phyloP scores from a whole-genome alignment of 139 green algal species.

The Chlorella sp. region DNA sequence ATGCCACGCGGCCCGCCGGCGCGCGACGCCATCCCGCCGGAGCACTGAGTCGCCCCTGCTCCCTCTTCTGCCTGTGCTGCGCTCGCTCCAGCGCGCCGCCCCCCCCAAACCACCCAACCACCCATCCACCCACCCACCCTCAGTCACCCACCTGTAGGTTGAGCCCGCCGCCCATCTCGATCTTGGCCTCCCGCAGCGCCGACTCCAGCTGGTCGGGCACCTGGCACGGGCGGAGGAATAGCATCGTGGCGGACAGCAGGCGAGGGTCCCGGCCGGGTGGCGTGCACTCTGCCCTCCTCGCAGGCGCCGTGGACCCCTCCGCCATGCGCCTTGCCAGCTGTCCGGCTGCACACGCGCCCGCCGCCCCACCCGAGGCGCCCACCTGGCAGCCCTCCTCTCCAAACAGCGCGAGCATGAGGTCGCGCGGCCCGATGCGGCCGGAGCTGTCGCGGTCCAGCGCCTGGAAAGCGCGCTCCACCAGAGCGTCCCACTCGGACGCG shows the following conservation, averaged over 20 bases:
- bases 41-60: not conserved
- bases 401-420: conserved; percentile 51
- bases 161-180: not conserved
- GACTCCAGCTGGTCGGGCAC: conserved; percentile 1
- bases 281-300: not conserved
- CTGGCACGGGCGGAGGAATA: not conserved
- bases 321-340: not conserved
- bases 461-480: conserved; percentile 50
- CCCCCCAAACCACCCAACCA: too few relatives aligned
- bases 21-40: too few relatives aligned
- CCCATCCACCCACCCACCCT: too few relatives aligned
- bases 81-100: not conserved
- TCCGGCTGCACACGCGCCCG: not conserved
- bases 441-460: conserved; percentile 51
- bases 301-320: not conserved
- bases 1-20: not conserved
- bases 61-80: not conserved
- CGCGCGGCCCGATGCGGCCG: conserved; percentile 45
- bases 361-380: too few relatives aligned
- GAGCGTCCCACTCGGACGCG: conserved; percentile 33
- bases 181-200: not conserved
- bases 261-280: not conserved
- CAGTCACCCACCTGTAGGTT: too few relatives aligned
- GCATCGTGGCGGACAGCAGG: not conserved
- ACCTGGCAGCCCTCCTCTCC: conserved; percentile 24